These are phyloP conservation scores for Didymella arachidicola DNA, from an alignment of 2,329 filamentous ascomycete species.

Conservation along the genomic window DNA sequence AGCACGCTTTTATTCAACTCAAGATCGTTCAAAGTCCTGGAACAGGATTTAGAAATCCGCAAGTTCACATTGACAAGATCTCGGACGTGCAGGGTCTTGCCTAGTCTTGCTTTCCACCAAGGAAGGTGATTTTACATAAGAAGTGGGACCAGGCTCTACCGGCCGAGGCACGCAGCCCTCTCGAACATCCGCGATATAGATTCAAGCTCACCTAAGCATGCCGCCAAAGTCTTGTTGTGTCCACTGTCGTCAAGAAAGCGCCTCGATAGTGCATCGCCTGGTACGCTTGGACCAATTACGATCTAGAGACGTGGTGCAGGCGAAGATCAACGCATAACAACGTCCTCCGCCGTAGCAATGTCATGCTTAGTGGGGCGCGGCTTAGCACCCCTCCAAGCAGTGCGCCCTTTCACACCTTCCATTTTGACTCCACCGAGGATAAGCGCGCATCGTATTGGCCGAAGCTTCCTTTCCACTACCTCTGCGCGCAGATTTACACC, in stretches of 20 bases:
- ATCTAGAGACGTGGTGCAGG: conserved; percentile 6
- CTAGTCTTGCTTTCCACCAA: conserved; percentile 14
- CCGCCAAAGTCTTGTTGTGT: conserved; percentile 11
- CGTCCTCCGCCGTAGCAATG: conserved; percentile 17
- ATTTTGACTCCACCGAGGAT: conserved; percentile 44
- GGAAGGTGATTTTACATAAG: conserved; percentile 17
- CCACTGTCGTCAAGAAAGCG: not conserved
- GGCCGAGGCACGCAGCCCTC: conserved; percentile 14
- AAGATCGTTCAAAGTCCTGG: not conserved
- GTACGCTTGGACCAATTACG: conserved; percentile 20
- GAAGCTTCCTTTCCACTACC: conserved; percentile 24
- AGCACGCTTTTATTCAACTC: not conserved
- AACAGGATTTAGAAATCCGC: not conserved
- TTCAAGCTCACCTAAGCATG: conserved; percentile 15
- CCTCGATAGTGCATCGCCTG: not conserved
- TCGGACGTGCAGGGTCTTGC: conserved; percentile 13
- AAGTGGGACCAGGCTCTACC: conserved; percentile 16
- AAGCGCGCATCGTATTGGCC: conserved; percentile 35
- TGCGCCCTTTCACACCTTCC: conserved; percentile 39
- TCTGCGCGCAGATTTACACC: conserved; percentile 18
- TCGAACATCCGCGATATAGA: conserved; percentile 2
- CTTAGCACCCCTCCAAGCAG: conserved; percentile 18
- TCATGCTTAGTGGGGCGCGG: conserved; percentile 17
- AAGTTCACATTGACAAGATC: conserved; percentile 4
- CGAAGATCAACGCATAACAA: conserved; percentile 9